Conservation (phyloP, 139 green algal species). For the Chlorella sp. region DNA sequence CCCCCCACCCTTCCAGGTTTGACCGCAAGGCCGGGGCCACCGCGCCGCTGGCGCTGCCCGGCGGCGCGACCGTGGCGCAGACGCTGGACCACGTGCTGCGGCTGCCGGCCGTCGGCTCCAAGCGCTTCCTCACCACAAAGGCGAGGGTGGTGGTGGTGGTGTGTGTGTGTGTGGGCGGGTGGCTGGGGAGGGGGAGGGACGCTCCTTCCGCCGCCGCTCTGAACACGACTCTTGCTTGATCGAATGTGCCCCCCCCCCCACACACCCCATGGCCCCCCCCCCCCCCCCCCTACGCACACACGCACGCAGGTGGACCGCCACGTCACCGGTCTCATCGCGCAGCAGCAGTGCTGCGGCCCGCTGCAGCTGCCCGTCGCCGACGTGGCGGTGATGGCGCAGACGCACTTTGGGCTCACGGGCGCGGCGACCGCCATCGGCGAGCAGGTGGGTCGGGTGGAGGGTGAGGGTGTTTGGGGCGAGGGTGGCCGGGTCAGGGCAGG, state of each 20-base stretch:
- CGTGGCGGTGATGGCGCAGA: conserved; percentile 92
- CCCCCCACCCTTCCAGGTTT: conserved; percentile 25
- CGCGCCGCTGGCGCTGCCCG: conserved; percentile 59
- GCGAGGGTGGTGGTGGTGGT: too few relatives aligned
- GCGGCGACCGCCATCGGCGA: conserved; percentile 95
- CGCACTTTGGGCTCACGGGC: conserved; percentile 73
- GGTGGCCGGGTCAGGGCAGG: too few relatives aligned
- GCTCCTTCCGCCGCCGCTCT: not conserved
- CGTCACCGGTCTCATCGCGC: conserved; percentile 85
- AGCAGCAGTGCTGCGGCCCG: conserved; percentile 97
- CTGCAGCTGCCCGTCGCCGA: conserved; percentile 89
- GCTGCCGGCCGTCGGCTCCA: conserved; percentile 91
- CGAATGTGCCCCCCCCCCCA: not conserved
- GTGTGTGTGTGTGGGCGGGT: too few relatives aligned
- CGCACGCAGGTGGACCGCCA: conserved; percentile 13
- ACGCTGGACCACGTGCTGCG: conserved; percentile 85
- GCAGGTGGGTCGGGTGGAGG: too few relatives aligned
- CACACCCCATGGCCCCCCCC: too few relatives aligned
- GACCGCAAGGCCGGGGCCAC: conserved; percentile 5
- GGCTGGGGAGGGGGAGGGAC: too few relatives aligned
- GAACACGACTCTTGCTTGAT: not conserved
- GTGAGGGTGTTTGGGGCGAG: too few relatives aligned
- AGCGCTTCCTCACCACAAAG: conserved; percentile 99
- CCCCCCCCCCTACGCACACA: not conserved
- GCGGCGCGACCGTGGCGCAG: conserved; percentile 37